phyloP scores from a whole-genome alignment of 2,329 filamentous ascomycete species.

The Sclerotinia minor region DNA sequence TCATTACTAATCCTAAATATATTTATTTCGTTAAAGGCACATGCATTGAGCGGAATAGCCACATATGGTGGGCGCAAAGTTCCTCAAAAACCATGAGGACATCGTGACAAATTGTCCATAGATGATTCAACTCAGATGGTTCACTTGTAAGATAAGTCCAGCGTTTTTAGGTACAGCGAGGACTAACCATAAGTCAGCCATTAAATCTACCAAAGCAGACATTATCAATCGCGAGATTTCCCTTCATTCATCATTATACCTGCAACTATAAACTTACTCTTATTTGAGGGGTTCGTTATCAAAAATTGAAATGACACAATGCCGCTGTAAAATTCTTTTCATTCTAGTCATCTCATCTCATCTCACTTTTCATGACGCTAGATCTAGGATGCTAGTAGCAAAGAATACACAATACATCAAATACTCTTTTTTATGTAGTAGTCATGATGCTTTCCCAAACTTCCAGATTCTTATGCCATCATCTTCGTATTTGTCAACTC shows the following conservation, averaged over 20 bases:
- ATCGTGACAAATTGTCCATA: no score
- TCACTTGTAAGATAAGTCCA: no score
- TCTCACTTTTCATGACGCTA: neutral
- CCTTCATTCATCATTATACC: neutral
- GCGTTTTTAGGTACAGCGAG: no score
- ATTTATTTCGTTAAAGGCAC: no score
- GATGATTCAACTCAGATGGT: no score
- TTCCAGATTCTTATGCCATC: neutral
- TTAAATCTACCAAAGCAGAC: no score
- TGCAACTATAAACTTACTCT: neutral
- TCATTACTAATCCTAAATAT: no score
- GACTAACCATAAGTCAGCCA: no score
- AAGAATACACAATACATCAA: constrained; percentile 6
- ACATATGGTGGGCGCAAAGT: no score
- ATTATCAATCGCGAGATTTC: no score
- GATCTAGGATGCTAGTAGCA: constrained; percentile 1
- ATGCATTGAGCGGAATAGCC: no score
- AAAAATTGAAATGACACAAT: neutral
- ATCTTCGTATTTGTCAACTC: neutral
- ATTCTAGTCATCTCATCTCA: neutral
- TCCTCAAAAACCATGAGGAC: no score
- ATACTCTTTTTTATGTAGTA: neutral
- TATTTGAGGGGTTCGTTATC: neutral
- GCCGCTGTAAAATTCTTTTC: neutral
- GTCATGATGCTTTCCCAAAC: constrained; percentile 3